Evolutionary conservation across 2,329 filamentous ascomycete genomes (phyloP).

Genomic region (Penicillium carneum): DNA sequence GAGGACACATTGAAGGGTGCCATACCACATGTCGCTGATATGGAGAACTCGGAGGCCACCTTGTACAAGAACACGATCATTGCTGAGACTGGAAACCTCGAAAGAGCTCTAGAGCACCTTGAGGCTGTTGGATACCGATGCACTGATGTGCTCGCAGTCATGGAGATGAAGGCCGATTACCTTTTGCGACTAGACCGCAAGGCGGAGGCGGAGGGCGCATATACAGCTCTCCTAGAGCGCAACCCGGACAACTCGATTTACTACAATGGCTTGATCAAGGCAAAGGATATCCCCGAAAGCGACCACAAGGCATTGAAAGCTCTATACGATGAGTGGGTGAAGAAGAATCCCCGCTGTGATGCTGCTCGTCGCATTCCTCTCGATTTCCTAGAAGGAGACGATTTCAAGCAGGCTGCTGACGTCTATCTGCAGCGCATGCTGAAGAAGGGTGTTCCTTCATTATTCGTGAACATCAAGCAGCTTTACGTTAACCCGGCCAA

Average conservation of each 20-base stretch:
- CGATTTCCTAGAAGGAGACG: conserved; percentile 83
- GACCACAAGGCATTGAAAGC: conserved; percentile 72
- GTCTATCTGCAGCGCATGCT: conserved; percentile 83
- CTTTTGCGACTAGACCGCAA: conserved; percentile 77
- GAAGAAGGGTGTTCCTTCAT: conserved; percentile 90
- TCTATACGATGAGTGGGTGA: conserved; percentile 81
- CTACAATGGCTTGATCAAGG: conserved; percentile 77
- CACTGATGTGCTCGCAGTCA: conserved; percentile 80
- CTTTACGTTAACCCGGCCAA: conserved; percentile 82
- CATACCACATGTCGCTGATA: conserved; percentile 76
- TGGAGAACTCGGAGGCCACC: conserved; percentile 91
- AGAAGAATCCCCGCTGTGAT: conserved; percentile 82
- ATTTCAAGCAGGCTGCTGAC: conserved; percentile 79
- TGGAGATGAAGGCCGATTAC: conserved; percentile 87
- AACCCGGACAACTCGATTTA: conserved; percentile 89
- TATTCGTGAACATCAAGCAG: conserved; percentile 95
- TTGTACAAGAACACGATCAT: conserved; percentile 97
- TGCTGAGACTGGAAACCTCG: conserved; percentile 81
- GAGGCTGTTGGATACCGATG: conserved; percentile 77
- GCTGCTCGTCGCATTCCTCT: conserved; percentile 84
- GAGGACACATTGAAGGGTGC: conserved; percentile 89
- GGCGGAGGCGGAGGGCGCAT: conserved; percentile 81
- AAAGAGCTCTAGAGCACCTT: conserved; percentile 85
- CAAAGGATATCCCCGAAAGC: conserved; percentile 67
- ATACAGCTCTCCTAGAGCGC: conserved; percentile 79